Percentiles rank a stretch among this genome's conserved stretches.
Evolutionary conservation across 2,329 filamentous ascomycete genomes (phyloP).

Genomic region (Bipolaris oryzae): DNA sequence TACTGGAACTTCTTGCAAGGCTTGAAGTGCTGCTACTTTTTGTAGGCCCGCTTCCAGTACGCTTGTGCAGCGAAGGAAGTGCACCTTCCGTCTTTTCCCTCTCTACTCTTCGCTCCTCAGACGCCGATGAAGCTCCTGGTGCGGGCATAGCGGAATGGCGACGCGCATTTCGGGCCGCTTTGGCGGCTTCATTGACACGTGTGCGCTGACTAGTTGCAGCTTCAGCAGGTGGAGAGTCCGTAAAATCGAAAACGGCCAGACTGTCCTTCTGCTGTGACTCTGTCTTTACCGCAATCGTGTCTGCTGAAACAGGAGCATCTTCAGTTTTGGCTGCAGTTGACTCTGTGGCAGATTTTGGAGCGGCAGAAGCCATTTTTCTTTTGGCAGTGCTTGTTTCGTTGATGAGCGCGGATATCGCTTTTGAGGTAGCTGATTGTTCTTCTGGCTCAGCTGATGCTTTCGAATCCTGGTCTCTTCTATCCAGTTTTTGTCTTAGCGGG

Average conservation of each 20-base stretch:
- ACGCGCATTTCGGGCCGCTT: conserved; percentile 34
- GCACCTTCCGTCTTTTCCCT: conserved; percentile 26
- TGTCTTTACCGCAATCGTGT: conserved; percentile 14
- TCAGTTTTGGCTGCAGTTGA: conserved; percentile 5
- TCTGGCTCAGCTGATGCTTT: conserved; percentile 27
- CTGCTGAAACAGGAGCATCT: conserved; percentile 2
- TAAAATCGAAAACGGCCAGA: conserved; percentile 49
- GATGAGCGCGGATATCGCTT: conserved; percentile 44
- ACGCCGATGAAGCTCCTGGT: conserved; percentile 11
- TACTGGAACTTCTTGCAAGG: conserved; percentile 18
- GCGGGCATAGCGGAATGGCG: conserved; percentile 44
- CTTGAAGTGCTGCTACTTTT: conserved; percentile 28
- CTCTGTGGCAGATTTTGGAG: conserved; percentile 11
- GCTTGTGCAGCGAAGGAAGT: conserved; percentile 33
- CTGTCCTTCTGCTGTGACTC: conserved; percentile 31
- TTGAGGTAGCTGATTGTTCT: conserved; percentile 38
- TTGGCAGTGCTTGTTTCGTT: conserved; percentile 36
- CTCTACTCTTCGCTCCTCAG: conserved; percentile 18
- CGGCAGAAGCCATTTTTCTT: conserved; percentile 22
- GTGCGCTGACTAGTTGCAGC: conserved; percentile 20
- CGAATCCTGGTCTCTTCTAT: conserved; percentile 28
- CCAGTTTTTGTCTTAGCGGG: conserved; percentile 46
- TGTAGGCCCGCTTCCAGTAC: conserved; percentile 32
- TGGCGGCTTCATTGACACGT: conserved; percentile 38
- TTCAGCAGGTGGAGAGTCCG: conserved; percentile 40